Conservation (phyloP, 805 yeast genomes). For the Danielia oregonensis region DNA sequence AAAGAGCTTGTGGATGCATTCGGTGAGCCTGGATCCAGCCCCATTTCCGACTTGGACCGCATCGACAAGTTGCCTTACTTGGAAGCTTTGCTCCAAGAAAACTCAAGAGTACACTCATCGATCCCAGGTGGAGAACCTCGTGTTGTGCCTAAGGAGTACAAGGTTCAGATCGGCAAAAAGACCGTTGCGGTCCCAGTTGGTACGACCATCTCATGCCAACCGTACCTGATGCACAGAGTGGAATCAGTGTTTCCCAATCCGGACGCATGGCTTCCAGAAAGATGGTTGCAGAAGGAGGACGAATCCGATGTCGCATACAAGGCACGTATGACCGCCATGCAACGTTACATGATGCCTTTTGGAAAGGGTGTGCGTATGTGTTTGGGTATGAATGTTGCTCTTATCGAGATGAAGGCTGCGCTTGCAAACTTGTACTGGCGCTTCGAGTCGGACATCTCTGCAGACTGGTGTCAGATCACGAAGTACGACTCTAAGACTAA, state of each 20-base stretch:
- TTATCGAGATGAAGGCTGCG: constrained; percentile 59
- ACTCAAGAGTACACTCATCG: constrained; percentile 59
- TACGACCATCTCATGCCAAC: constrained; percentile 59
- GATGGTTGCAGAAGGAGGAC: constrained; percentile 49
- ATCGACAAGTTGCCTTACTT: constrained; percentile 56
- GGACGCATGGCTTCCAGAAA: constrained; percentile 50
- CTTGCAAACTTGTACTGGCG: constrained; percentile 53
- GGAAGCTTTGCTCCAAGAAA: constrained; percentile 61
- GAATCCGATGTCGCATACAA: constrained; percentile 31
- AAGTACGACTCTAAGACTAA: constrained; percentile 7
- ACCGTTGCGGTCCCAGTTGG: constrained; percentile 44
- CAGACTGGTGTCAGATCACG: constrained; percentile 42
- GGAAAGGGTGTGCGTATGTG: constrained; percentile 77
- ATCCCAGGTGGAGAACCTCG: constrained; percentile 76
- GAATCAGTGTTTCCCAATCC: constrained; percentile 49
- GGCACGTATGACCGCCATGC: constrained; percentile 42
- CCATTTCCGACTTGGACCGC: constrained; percentile 28
- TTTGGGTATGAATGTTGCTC: constrained; percentile 65
- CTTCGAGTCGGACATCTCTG: constrained; percentile 35
- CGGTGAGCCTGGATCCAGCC: constrained; percentile 26
- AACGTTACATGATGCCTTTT: constrained; percentile 58
- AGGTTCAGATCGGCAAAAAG: constrained; percentile 10
- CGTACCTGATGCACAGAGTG: constrained; percentile 60
- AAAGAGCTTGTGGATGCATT: constrained; percentile 41
- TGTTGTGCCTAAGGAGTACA: constrained; percentile 30